Evolutionary conservation across 805 yeast genomes (phyloP).

Genomic region (Soucietia sequanensis): DNA sequence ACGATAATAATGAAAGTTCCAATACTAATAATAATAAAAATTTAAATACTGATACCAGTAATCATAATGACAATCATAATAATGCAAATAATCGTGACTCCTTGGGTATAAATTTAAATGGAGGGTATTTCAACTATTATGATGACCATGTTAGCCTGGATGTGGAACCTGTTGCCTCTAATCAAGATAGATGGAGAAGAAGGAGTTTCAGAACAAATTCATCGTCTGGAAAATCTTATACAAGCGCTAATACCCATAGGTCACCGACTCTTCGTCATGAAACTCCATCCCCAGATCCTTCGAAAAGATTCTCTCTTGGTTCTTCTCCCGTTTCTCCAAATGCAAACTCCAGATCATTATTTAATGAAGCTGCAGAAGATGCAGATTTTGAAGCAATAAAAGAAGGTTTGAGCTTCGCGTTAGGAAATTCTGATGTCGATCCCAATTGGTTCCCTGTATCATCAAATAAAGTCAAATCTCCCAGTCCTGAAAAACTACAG

Average conservation of each 20-base stretch:
- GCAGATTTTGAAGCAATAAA: slow-evolving; percentile 30
- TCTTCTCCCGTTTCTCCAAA: background rate
- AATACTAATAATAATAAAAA: no score
- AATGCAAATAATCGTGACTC: no score
- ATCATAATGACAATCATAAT: no score
- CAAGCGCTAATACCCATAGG: background rate
- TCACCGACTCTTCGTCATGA: background rate
- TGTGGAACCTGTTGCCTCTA: no score
- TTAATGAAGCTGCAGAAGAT: slow-evolving; percentile 24
- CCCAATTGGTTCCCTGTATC: slow-evolving; percentile 31
- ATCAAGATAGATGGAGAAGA: no score
- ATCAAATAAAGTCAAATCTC: background rate
- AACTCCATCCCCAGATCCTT: background rate
- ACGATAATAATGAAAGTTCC: no score
- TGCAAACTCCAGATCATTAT: slow-evolving; percentile 20
- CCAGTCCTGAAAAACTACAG: slow-evolving; percentile 6
- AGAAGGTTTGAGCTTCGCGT: slow-evolving; percentile 33
- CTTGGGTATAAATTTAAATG: no score
- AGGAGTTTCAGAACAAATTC: background rate
- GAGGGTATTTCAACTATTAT: no score
- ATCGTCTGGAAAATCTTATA: background rate
- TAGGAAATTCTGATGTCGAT: slow-evolving; percentile 23
- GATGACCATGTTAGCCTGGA: no score
- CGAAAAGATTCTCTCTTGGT: background rate
- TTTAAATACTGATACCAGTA: no score